Conservation (phyloP, 192 early-diverging fungal genomes). For the Backusella morwellensis region DNA sequence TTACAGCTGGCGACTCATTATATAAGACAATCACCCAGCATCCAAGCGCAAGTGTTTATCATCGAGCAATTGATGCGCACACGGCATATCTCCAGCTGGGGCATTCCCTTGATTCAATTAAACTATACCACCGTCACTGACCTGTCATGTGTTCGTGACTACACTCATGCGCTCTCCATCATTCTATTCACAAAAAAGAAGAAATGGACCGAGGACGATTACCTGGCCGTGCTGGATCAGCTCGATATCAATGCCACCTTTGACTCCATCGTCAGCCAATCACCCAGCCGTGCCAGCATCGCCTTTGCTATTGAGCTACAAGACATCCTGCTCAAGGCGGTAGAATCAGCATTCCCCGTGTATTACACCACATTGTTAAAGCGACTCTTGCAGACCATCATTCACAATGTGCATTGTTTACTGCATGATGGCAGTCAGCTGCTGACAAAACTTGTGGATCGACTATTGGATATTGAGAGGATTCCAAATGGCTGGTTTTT, state of each 20-base stretch:
- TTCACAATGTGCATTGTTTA: constrained; percentile 31
- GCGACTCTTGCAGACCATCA: constrained; percentile 36
- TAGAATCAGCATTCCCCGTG: not conserved
- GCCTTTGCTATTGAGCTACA: not conserved
- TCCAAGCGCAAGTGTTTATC: not conserved
- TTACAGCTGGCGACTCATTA: not conserved
- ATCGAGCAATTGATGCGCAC: not conserved
- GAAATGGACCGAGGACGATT: constrained; percentile 39
- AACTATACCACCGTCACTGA: not conserved
- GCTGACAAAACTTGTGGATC: constrained; percentile 2
- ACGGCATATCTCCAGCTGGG: not conserved
- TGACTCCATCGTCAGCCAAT: constrained; percentile 16
- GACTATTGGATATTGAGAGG: constrained; percentile 4
- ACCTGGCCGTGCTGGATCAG: constrained; percentile 42
- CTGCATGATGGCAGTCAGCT: constrained; percentile 11
- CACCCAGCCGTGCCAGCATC: too few relatives aligned
- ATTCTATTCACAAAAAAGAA: not conserved
- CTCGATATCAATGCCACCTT: constrained; percentile 35
- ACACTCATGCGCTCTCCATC: not conserved
- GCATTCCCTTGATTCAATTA: not conserved
- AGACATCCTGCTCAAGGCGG: not conserved
- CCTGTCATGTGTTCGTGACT: not conserved
- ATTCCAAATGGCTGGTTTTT: constrained; percentile 20
- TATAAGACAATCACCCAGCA: not conserved
- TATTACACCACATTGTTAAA: constrained; percentile 16